phyloP scores from a whole-genome alignment of 768 basidiomycete species.

The Cantharellus anzutake region DNA sequence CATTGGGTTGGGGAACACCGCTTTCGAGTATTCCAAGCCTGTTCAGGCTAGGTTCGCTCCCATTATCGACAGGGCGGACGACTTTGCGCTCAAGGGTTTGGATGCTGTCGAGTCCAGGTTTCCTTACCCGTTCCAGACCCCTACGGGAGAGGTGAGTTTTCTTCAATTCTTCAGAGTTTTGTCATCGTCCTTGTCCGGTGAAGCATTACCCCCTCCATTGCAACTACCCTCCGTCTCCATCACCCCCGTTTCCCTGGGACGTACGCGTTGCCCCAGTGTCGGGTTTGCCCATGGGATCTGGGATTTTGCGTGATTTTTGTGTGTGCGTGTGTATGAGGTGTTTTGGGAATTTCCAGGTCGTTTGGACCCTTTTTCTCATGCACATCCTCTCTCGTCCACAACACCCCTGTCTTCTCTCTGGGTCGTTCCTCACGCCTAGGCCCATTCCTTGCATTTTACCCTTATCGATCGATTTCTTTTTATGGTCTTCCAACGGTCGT shows the following conservation, averaged over 20 bases:
- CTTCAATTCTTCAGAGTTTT: neutral
- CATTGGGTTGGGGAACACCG: slow-evolving; percentile 36
- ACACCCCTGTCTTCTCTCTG: neutral
- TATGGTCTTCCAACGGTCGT: neutral
- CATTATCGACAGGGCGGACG: slow-evolving; percentile 38
- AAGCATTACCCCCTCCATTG: no score
- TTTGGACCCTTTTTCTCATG: neutral
- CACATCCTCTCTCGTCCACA: neutral
- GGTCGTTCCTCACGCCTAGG: neutral
- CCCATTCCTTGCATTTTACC: neutral
- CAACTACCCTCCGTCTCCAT: no score
- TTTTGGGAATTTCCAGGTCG: neutral
- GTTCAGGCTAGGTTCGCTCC: slow-evolving; percentile 47
- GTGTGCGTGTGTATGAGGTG: no score
- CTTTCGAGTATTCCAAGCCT: slow-evolving; percentile 45
- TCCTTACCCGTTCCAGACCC: slow-evolving; percentile 57
- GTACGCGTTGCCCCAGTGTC: no score
- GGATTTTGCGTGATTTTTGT: no score
- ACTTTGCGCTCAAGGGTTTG: slow-evolving; percentile 51
- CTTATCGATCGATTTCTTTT: no score
- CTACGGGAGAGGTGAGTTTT: slow-evolving; percentile 42
- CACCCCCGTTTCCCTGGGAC: no score
- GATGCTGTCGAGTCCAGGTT: slow-evolving; percentile 54
- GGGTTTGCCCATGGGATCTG: no score
- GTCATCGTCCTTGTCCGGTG: slow-evolving; percentile 17